Evolutionary conservation across 306 rosid species (phyloP).

Genomic region (Acacia acuminata): DNA sequence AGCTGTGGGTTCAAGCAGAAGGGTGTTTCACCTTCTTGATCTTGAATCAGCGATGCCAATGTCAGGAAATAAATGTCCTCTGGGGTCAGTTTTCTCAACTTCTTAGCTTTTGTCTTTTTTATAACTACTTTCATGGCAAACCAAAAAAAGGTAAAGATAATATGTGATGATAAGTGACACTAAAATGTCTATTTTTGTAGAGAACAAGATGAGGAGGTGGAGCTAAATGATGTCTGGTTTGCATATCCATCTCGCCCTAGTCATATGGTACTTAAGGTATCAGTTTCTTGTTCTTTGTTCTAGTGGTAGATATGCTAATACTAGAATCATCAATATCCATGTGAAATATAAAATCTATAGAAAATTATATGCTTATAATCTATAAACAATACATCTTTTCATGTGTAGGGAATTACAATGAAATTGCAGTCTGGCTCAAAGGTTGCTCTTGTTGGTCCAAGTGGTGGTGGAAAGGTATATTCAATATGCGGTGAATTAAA

Average conservation of each 20-base stretch:
- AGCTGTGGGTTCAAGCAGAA: slow-evolving; percentile 83
- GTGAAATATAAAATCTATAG: background rate
- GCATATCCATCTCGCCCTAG: slow-evolving; percentile 80
- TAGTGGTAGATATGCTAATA: background rate
- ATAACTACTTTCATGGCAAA: background rate
- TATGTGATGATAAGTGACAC: slow-evolving; percentile 16
- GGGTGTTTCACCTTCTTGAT: slow-evolving; percentile 82
- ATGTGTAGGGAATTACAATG: slow-evolving; percentile 68
- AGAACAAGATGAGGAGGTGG: slow-evolving; percentile 73
- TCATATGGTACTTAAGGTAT: slow-evolving; percentile 77
- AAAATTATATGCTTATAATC: background rate
- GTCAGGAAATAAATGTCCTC: slow-evolving; percentile 68
- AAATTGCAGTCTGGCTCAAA: slow-evolving; percentile 70
- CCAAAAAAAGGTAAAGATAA: background rate
- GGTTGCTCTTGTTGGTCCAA: slow-evolving; percentile 92
- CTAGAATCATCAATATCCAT: background rate
- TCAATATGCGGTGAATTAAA: background rate
- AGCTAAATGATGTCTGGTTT: slow-evolving; percentile 84
- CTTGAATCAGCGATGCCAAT: slow-evolving; percentile 67
- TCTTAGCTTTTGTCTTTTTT: background rate
- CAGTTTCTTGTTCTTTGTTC: slow-evolving; percentile 24
- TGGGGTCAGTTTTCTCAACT: slow-evolving; percentile 51
- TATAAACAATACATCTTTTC: background rate
- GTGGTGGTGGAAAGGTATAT: slow-evolving; percentile 84
- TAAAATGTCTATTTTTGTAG: slow-evolving; percentile 47